phyloP scores from a whole-genome alignment of 2,329 filamentous ascomycete species.

The Penicillium capsulatum region DNA sequence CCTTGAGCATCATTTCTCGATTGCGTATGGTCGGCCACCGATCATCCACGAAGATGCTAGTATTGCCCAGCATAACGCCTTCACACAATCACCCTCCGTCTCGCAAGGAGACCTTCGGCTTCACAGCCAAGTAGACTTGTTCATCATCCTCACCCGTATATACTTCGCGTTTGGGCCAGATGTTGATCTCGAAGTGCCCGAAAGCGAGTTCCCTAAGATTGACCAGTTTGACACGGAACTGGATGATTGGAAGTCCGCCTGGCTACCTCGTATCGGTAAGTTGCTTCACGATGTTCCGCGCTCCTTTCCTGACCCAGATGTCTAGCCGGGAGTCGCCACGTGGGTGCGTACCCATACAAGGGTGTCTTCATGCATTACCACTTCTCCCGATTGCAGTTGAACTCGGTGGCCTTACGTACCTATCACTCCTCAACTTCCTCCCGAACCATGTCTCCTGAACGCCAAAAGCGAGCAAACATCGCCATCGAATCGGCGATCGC shows the following conservation, averaged over 20 bases:
- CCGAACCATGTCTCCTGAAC: constrained; percentile 42
- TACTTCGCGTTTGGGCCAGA: constrained; percentile 44
- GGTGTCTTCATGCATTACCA: constrained; percentile 50
- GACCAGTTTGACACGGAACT: constrained; percentile 40
- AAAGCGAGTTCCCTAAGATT: constrained; percentile 39
- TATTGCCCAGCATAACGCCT: constrained; percentile 36
- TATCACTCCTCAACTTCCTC: constrained; percentile 39
- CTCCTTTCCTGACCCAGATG: too few species aligned
- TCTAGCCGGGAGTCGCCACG: constrained; percentile 45
- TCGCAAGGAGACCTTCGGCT: constrained; percentile 36
- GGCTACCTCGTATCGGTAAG: constrained; percentile 36
- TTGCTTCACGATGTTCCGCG: not conserved
- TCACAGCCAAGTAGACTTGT: constrained; percentile 43
- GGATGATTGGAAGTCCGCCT: constrained; percentile 36
- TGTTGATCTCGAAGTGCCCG: constrained; percentile 40
- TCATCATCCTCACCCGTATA: constrained; percentile 44
- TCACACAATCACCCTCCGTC: constrained; percentile 28
- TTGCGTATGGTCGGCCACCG: constrained; percentile 43
- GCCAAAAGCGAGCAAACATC: constrained; percentile 43
- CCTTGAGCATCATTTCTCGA: constrained; percentile 44
- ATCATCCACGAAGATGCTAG: constrained; percentile 42
- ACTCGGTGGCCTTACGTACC: constrained; percentile 49
- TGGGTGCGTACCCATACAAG: constrained; percentile 49
- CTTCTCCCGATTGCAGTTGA: constrained; percentile 50
- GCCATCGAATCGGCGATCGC: constrained; percentile 43